Conservation (phyloP, 2,329 filamentous ascomycete species). For the Xylaria sp. region DNA sequence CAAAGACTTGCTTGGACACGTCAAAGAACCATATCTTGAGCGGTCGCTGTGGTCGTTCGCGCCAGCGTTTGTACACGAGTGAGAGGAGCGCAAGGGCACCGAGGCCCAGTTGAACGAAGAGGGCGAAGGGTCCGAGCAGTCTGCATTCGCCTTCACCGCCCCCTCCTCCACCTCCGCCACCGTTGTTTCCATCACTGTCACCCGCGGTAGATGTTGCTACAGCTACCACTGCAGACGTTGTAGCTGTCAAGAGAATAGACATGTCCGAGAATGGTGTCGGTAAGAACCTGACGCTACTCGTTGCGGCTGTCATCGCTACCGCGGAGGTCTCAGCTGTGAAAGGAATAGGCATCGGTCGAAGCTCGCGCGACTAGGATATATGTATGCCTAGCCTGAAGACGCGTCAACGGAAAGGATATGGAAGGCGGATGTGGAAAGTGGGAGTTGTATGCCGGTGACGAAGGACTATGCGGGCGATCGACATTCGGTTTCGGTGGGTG, state of each 20-base stretch:
- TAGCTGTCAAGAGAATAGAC: constrained; percentile 32
- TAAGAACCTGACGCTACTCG: constrained; percentile 33
- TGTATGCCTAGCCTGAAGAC: not conserved
- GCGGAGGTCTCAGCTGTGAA: constrained; percentile 32
- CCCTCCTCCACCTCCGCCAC: constrained; percentile 31
- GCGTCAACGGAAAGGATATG: constrained; percentile 5
- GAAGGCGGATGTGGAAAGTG: constrained; percentile 1
- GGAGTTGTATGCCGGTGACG: not conserved
- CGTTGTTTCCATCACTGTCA: constrained; percentile 37
- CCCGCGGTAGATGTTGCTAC: constrained; percentile 31
- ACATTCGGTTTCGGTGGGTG: constrained; percentile 14
- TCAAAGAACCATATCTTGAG: constrained; percentile 98
- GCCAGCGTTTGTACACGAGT: constrained; percentile 91
- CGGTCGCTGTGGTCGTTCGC: constrained; percentile 88
- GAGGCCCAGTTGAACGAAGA: constrained; percentile 86
- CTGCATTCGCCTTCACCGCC: constrained; percentile 76
- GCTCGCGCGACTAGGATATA: constrained; percentile 14
- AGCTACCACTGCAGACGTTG: constrained; percentile 33
- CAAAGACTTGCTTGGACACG: constrained; percentile 95
- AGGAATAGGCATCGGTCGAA: constrained; percentile 35
- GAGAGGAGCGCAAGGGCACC: constrained; percentile 82
- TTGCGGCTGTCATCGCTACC: constrained; percentile 30
- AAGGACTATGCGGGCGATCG: constrained; percentile 5
- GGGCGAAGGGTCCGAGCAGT: constrained; percentile 86
- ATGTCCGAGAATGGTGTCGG: constrained; percentile 28